Evolutionary conservation across 2,329 filamentous ascomycete genomes (phyloP), one percentile per base, ranked within the genome.

Genomic region (Hypoxylon sp.): DNA sequence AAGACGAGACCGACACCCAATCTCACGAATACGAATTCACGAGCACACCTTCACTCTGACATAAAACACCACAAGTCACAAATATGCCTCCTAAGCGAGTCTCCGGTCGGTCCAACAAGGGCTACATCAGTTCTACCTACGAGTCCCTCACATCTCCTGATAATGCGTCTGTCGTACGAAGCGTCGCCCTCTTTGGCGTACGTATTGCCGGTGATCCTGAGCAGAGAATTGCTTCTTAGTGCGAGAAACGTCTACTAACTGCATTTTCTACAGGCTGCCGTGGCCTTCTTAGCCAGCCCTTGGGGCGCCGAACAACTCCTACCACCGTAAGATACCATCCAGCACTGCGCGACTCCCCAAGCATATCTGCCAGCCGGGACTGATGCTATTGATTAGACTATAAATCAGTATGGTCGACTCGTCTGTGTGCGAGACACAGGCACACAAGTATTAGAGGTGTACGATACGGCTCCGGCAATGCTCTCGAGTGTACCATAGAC

Each of bases 171-270:
- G 83, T 90, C 54, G 87, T 90, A 58, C 82, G 85, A 68, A 89
- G 87, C 71, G 77, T 90, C 65, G 79, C 84, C 63, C 73, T 89
- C 67, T 90, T 90, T 70, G 87, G 86, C 53, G 87, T 90, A 81
- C n/a, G 29, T 46, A 37, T 27, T 37, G 4, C 23, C 6, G 33
- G 13, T 26, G n/a, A 8, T 47, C 26, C 7, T 26, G 24, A 47
- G 29, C 8, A 31, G n/a, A n/a, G n/a, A n/a, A 7, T 33, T 31
- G 15, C 41, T 21, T 42, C 8, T 21, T 7, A 35, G 9, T 24
- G 11, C 10, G 18, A 46, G 18, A 7, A 18, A 20, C 8, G 15
- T 15, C 23, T 13, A 24, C 24, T 53, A n/a, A 43, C 31, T 57
- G 7, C 65, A 35, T 21, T 27, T 1, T 15, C 4, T 17, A 56